These are phyloP conservation scores for Paraconiothyrium sp. DNA, from an alignment of 2,329 filamentous ascomycete species.

Conservation along the genomic window DNA sequence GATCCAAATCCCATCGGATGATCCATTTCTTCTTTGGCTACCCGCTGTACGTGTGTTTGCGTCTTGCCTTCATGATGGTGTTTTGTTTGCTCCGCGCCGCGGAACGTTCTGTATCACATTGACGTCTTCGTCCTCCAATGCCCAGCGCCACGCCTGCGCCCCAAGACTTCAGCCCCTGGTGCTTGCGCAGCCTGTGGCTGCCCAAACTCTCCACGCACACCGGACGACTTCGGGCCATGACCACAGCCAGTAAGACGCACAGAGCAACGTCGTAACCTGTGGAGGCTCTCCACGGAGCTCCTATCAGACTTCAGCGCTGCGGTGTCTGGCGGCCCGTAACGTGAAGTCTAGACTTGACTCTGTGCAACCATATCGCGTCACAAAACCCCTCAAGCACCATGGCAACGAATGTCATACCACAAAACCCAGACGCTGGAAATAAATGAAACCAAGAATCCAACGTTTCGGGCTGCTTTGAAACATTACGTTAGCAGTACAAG, in stretches of 20 bases:
- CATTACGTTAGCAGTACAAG: neutral
- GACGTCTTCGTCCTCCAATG: neutral
- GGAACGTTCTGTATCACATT: neutral
- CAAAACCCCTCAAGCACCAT: no score
- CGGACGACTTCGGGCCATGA: no score
- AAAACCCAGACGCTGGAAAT: neutral
- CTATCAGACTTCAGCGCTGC: neutral
- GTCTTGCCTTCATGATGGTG: neutral
- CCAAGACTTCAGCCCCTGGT: conserved; percentile 3
- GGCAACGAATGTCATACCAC: neutral
- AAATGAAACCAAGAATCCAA: neutral
- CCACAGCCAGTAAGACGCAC: neutral
- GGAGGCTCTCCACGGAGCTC: neutral
- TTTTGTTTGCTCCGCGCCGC: neutral
- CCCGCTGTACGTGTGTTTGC: neutral
- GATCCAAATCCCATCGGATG: neutral
- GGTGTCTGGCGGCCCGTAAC: conserved; percentile 2
- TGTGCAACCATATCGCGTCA: neutral
- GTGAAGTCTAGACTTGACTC: conserved; percentile 3
- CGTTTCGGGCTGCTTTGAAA: neutral
- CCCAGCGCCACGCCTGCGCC: neutral
- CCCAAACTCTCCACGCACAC: no score
- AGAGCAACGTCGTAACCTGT: no score
- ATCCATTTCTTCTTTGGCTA: neutral
- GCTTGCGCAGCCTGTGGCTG: conserved; percentile 10